phyloP scores from a whole-genome alignment of 2,329 filamentous ascomycete species.

The Alternaria sp. region DNA sequence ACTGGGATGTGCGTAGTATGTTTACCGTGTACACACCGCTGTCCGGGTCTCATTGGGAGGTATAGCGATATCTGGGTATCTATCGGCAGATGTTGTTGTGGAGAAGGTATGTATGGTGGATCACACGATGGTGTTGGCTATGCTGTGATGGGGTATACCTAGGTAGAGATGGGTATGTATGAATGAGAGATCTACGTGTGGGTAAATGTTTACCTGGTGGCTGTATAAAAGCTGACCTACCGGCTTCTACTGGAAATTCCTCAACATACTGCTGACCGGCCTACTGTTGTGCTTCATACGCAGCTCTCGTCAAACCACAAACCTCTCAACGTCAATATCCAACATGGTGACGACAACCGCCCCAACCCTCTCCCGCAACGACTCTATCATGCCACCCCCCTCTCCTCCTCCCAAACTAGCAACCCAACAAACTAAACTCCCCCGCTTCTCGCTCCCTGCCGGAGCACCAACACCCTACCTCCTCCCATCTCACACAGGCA shows the following conservation, averaged over 20 bases:
- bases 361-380: background rate
- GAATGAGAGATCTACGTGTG: background rate
- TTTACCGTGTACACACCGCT: no score
- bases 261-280: background rate
- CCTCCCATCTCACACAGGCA: constrained; percentile 23
- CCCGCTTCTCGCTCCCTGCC: constrained; percentile 12
- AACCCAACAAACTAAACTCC: background rate
- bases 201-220: background rate
- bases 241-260: background rate
- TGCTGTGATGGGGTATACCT: background rate
- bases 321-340: background rate
- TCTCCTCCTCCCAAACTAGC: background rate
- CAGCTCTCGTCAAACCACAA: background rate
- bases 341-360: background rate
- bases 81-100: background rate
- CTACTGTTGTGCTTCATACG: background rate
- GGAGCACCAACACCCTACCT: constrained; percentile 21
- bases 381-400: background rate
- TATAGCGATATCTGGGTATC: background rate
- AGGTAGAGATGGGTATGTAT: background rate
- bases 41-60: no score
- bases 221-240: background rate
- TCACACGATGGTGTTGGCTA: background rate
- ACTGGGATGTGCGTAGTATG: no score
- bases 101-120: background rate